Evolutionary conservation across 176 grass and related monocot species (phyloP), one percentile per base, ranked within the genome.

Genomic region (Hsuehochloa calcarea): DNA sequence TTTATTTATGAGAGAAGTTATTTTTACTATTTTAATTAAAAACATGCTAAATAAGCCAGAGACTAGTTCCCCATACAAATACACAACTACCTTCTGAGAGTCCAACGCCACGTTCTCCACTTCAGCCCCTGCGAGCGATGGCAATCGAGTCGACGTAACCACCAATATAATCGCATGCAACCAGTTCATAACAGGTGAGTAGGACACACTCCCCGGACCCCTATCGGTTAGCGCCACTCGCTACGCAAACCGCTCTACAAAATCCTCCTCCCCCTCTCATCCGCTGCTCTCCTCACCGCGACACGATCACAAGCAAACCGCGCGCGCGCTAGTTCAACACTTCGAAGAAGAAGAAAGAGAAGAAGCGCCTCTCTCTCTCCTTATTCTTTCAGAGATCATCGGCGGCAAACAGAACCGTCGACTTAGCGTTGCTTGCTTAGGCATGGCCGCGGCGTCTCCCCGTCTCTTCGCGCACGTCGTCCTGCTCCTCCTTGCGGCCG

Each of bases 61-160:
- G n/a, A n/a, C n/a, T n/a, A n/a, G n/a, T n/a, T n/a, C n/a, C n/a
- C n/a, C n/a, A n/a, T n/a, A n/a, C n/a, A n/a, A n/a, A n/a, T n/a
- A n/a, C n/a, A n/a, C n/a, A n/a, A n/a, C 29, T 29, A 29, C 29
- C 29, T 29, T 0, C 29, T 29, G 29, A 29, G 29, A 29, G 29
- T 2, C 8, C 10, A 3, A 45, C 45, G 11, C 45, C 83, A 87
- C 84, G 79, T 84, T 83, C 79, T 90, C 84, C 80, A 59, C 68
- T 67, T 72, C 22, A 16, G 49, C 35, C 12, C 7, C 41, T 12
- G 45, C 45, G 65, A 4, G 46, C 49, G n/a, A 41, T 8, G 34
- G 59, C 27, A 25, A 63, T 80, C 11, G 6, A 52, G 50, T 51
- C 10, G 60, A 27, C 20, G 34, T 35, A 80, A 86, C 84, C 59